A percentile compares a stretch with the other conserved stretches of the same genome.
phyloP scores from a whole-genome alignment of 768 basidiomycete species.

The Tricholoma hemisulphureum region DNA sequence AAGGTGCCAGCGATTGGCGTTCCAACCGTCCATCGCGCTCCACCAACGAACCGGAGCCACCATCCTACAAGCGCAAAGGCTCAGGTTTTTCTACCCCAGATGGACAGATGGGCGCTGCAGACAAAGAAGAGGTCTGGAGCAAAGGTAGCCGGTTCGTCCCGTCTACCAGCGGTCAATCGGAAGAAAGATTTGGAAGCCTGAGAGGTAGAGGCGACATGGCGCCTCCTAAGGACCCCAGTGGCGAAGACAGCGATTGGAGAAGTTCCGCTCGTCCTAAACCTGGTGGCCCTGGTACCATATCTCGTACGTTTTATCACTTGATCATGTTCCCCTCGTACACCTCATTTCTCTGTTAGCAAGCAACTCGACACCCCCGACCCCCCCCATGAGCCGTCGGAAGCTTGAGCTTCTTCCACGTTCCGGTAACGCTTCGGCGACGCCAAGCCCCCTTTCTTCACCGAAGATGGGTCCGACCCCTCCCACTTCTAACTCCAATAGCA shows the following conservation, averaged over 20 bases:
- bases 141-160: conserved; percentile 76
- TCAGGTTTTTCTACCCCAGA: conserved; percentile 54
- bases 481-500: conserved; percentile 27
- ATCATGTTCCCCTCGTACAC: background rate
- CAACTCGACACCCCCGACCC: conserved; percentile 77
- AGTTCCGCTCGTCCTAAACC: conserved; percentile 40
- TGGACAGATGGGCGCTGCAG: conserved; percentile 52
- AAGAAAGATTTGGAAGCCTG: conserved; percentile 44
- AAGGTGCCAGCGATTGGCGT: conserved; percentile 70
- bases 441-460: conserved; percentile 79
- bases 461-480: conserved; percentile 55
- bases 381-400: conserved; percentile 74
- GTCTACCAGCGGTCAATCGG: conserved; percentile 35
- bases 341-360: conserved; percentile 44
- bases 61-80: conserved; percentile 53
- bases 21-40: conserved; percentile 47
- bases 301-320: conserved; percentile 50
- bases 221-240: conserved; percentile 43
- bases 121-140: conserved; percentile 76
- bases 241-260: conserved; percentile 77
- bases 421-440: conserved; percentile 58
- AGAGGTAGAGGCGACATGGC: conserved; percentile 55
- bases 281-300: conserved; percentile 44
- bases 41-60: conserved; percentile 44
- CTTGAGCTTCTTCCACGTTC: conserved; percentile 85